Base-by-base conservation (phyloP, 352 stramenopile species). In the Pelagophyceae sp. region DNA sequence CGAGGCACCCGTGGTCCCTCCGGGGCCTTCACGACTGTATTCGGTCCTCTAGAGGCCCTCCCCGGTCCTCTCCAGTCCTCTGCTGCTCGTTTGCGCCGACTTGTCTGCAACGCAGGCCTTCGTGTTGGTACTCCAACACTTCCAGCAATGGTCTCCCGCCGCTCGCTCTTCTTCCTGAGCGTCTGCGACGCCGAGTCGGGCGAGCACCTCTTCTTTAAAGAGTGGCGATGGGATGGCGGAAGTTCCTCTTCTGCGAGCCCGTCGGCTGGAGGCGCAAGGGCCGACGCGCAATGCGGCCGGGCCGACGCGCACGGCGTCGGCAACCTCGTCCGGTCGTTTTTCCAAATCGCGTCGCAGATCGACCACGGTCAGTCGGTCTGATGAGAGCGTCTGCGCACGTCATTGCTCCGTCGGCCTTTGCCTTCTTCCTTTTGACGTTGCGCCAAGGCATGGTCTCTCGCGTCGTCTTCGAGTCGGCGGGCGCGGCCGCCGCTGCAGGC, bases 301-400 rank as follows among this genome's bases (percentile, higher is more conserved):
- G 31, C 35, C 2, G 67, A 74, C 38, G 11, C 35, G 5, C 27
- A 58, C 17, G 67, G 67, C 20, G 27, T 74, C 35, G 67, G 67
- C 1, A 74, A 74, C 38, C 38, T 74, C 35, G 67, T 74, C 5
- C 67, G 67, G 67, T 54, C 33, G 6, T 74, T 74, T 58, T 74
- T 74, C 38, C 67, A 40, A 6, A 37, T 74, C 67, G 67, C 67
- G 15, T 31, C 3, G 33, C 67, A 74, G 67, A 17, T 74, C 35
- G 67, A 74, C 67, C 67, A 58, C 67, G 67, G 45, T 54, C 11
- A 11, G 45, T 54, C 11, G 45, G 11, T 54, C 11, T 54, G 45
- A 23, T 54, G 45, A 23, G n/a, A n/a, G n/a, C 23, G 45, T 11
- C 23, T 23, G 45, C 23, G 11, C 11, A 23, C 45, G 45, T 54